Evolutionary conservation across 73 alveolate species (phyloP).

Genomic region (Paramecium primaurelia): DNA sequence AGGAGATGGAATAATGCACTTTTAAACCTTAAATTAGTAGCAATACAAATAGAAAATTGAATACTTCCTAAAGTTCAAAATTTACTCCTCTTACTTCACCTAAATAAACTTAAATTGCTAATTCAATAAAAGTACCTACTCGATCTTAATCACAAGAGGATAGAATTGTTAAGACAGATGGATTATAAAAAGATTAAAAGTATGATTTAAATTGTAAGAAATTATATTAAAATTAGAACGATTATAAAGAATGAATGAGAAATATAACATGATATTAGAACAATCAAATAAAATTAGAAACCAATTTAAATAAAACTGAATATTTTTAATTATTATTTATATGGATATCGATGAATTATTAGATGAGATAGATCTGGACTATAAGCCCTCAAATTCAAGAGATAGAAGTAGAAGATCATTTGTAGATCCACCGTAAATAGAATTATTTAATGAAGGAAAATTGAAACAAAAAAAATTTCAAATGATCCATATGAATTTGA

Average conservation of each 20-base stretch:
- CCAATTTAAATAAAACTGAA: not conserved
- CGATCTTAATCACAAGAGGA: not conserved
- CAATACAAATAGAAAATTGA: not conserved
- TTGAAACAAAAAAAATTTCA: not conserved
- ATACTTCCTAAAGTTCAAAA: not conserved
- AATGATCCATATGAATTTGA: not conserved
- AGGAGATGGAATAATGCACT: constrained; percentile 39
- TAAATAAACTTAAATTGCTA: not conserved
- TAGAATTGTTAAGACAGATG: not conserved
- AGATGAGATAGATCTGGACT: not conserved
- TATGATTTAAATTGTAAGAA: not conserved
- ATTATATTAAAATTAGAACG: not conserved
- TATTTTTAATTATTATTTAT: not conserved
- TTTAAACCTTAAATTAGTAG: not conserved
- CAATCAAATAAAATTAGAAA: not conserved
- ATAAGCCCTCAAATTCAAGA: not conserved
- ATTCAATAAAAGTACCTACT: not conserved
- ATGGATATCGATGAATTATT: not conserved
- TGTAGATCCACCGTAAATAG: not conserved
- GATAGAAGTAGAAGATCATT: not conserved
- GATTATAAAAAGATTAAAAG: not conserved
- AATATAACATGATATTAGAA: not conserved
- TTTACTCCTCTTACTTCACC: not conserved
- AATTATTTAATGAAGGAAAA: not conserved
- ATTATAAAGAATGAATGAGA: not conserved